A percentile compares a stretch with the other conserved stretches of the same genome.
phyloP scores from a whole-genome alignment of 1,139 yeast species.

The Candida sp. region DNA sequence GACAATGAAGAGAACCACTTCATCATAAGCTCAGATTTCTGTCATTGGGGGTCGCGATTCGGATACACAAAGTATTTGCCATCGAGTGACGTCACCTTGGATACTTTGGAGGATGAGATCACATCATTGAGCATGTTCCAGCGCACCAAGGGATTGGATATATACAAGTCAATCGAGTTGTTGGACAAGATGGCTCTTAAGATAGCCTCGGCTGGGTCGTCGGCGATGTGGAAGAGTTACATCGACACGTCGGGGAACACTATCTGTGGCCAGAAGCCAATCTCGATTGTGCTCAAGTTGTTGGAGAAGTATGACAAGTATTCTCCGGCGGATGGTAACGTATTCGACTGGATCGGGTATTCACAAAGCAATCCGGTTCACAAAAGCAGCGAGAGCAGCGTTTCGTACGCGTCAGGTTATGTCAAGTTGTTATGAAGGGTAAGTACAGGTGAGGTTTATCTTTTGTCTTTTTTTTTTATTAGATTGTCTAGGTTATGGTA shows the following conservation, averaged over 20 bases:
- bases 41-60: slow-evolving; percentile 94
- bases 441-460: background rate
- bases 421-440: slow-evolving; percentile 23
- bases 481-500: background rate
- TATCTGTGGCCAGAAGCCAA: slow-evolving; percentile 91
- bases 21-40: slow-evolving; percentile 88
- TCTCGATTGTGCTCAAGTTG: slow-evolving; percentile 62
- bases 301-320: slow-evolving; percentile 33
- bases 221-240: slow-evolving; percentile 67
- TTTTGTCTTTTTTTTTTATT: background rate
- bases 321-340: slow-evolving; percentile 3
- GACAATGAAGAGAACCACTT: slow-evolving; percentile 65
- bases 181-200: slow-evolving; percentile 75
- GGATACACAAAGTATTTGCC: slow-evolving; percentile 67
- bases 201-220: slow-evolving; percentile 58
- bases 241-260: slow-evolving; percentile 79
- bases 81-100: slow-evolving; percentile 18
- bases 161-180: slow-evolving; percentile 72
- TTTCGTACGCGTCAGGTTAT: slow-evolving; percentile 89
- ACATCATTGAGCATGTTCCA: slow-evolving; percentile 17
- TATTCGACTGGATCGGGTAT: slow-evolving; percentile 79
- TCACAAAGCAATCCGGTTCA: slow-evolving; percentile 72
- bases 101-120: slow-evolving; percentile 19
- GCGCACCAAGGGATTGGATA: slow-evolving; percentile 38
- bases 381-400: slow-evolving; percentile 68